A percentile compares a stretch with the other conserved stretches of the same genome.
Evolutionary conservation across 2,329 filamentous ascomycete species (phyloP).

Genomic region (Hymenoscyphus albidus): DNA sequence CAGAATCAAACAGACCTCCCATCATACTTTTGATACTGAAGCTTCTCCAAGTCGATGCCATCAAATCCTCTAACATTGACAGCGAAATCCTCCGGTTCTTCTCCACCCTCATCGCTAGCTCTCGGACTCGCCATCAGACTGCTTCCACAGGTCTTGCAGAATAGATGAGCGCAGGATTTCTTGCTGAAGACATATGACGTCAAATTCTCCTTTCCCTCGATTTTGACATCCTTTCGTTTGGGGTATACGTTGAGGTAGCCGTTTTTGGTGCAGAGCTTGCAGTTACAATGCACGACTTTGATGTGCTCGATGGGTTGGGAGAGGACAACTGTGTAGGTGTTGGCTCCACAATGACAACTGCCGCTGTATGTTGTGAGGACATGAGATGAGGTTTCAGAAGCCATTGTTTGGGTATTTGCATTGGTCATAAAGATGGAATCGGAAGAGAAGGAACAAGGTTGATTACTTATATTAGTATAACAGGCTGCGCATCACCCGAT

Average conservation of each 20-base stretch:
- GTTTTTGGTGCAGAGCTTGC: slow-evolving; percentile 7
- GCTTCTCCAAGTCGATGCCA: slow-evolving; percentile 6
- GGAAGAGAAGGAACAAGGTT: not conserved
- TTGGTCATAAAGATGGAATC: not conserved
- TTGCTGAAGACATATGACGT: not conserved
- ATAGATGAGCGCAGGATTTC: slow-evolving; percentile 1
- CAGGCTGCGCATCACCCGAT: not conserved
- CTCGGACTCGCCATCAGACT: slow-evolving; percentile 1
- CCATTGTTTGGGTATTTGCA: not conserved
- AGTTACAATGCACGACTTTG: slow-evolving; percentile 5
- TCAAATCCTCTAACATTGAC: slow-evolving; percentile 9
- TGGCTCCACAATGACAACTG: slow-evolving; percentile 3
- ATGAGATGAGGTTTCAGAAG: not conserved
- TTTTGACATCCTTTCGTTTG: not conserved
- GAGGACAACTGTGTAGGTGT: slow-evolving; percentile 5
- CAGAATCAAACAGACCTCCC: slow-evolving; percentile 1
- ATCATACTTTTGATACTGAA: slow-evolving; percentile 1
- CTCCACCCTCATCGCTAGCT: not conserved
- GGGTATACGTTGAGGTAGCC: slow-evolving; percentile 10
- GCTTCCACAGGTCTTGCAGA: slow-evolving; percentile 4
- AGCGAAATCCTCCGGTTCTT: slow-evolving; percentile 3
- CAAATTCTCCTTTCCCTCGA: not conserved
- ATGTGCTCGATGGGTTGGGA: not conserved
- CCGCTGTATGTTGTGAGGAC: slow-evolving; percentile 2
- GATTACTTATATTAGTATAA: not conserved